A percentile compares a stretch with the other conserved stretches of the same genome.
Conservation (phyloP, 2,329 filamentous ascomycete species). For the Coniochaeta sp. region DNA sequence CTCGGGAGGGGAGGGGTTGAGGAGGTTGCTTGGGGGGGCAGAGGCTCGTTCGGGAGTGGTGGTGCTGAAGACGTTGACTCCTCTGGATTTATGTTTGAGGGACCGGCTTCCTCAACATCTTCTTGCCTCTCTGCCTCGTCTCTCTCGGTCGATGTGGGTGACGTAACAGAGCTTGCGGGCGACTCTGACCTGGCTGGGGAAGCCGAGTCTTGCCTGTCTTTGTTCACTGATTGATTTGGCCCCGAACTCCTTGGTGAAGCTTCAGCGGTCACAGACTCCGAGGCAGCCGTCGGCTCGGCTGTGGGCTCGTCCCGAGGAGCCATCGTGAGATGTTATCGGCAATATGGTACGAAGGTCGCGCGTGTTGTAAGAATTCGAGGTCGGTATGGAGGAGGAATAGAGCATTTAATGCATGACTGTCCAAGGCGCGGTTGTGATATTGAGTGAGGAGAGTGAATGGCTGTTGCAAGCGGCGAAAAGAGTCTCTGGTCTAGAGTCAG, state of each 20-base stretch:
- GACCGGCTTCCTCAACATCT: not conserved
- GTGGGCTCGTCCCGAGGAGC: not conserved
- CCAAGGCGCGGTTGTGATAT: not conserved
- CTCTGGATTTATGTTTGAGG: not conserved
- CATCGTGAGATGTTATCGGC: not conserved
- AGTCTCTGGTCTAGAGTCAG: not conserved
- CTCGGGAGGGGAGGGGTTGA: slow-evolving; percentile 12
- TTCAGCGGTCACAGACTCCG: not conserved
- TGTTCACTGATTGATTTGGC: not conserved
- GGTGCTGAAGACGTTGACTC: not conserved
- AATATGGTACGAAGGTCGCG: no score
- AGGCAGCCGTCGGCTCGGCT: not conserved
- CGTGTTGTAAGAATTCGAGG: not conserved
- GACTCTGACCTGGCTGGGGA: not conserved
- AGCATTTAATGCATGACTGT: not conserved
- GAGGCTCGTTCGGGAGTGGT: not conserved
- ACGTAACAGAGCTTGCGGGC: not conserved
- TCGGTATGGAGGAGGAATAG: not conserved
- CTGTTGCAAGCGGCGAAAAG: not conserved
- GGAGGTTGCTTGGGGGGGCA: not conserved
- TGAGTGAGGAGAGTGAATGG: not conserved
- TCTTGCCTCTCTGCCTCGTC: not conserved
- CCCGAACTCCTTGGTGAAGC: not conserved
- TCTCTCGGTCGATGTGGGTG: not conserved
- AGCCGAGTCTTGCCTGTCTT: not conserved